These are phyloP conservation scores for Neoascochyta sp. DNA, from an alignment of 2,329 filamentous ascomycete species.

Conservation along the genomic window DNA sequence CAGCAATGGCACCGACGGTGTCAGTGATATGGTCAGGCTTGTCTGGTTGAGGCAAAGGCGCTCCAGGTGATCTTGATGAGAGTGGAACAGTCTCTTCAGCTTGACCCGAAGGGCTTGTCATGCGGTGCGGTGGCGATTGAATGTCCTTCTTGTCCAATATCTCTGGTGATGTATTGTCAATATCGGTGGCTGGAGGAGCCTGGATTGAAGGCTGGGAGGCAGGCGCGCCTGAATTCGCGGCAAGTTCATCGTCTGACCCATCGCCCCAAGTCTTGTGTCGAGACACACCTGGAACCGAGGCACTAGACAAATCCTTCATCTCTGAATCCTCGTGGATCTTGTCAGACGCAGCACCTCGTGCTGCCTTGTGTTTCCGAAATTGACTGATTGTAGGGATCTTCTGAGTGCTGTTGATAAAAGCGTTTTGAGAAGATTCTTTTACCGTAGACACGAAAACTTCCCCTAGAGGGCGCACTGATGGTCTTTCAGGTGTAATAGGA, in stretches of 20 bases:
- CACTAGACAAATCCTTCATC: constrained; percentile 24
- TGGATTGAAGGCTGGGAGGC: constrained; percentile 7
- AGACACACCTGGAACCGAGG: constrained; percentile 2
- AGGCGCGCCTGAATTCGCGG: constrained; percentile 20
- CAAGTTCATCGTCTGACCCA: constrained; percentile 37
- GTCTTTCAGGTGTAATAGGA: constrained; percentile 13
- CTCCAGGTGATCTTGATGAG: constrained; percentile 3
- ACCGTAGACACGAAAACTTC: constrained; percentile 13
- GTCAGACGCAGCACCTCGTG: constrained; percentile 6
- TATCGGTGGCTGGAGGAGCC: constrained; percentile 7
- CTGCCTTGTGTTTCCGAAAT: constrained; percentile 6
- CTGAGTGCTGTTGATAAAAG: constrained; percentile 45
- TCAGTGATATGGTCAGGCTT: constrained; percentile 70
- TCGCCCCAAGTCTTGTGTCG: constrained; percentile 32
- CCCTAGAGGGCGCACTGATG: constrained; percentile 4
- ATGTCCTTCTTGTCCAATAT: constrained; percentile 5
- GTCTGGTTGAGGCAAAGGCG: constrained; percentile 4
- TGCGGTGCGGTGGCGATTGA: constrained; percentile 6
- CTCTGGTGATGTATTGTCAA: constrained; percentile 6
- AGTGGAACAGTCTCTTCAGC: constrained; percentile 1
- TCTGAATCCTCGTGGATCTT: constrained; percentile 15
- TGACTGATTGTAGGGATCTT: constrained; percentile 35
- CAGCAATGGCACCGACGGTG: constrained; percentile 92
- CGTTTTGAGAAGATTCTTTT: constrained; percentile 36
- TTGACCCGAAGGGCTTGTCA: not conserved